Percentiles rank a stretch among this genome's conserved stretches.
phyloP scores from a whole-genome alignment of 1,284 basidiomycete species.

The Sphaerobolus stellatus region DNA sequence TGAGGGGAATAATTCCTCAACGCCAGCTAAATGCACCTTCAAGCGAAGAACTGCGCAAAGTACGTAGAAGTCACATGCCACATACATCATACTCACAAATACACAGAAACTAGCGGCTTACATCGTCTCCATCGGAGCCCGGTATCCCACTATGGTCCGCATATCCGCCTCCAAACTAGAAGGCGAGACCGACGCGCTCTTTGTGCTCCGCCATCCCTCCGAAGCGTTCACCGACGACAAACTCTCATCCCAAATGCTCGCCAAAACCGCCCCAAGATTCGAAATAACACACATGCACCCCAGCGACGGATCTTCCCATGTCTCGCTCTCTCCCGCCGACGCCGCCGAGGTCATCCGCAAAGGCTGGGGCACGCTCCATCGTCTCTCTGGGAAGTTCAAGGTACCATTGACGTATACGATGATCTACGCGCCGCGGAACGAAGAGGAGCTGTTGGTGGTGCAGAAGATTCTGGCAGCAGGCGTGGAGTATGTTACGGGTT shows the following conservation, averaged over 20 bases:
- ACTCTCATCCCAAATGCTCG: constrained; percentile 8
- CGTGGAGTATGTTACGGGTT: constrained; percentile 16
- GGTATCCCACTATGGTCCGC: constrained; percentile 4
- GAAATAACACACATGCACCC: constrained; percentile 26
- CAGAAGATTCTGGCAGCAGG: constrained; percentile 23
- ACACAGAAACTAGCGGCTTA: neutral
- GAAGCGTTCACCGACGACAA: neutral
- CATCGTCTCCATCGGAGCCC: neutral
- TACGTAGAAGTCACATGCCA: constrained; percentile 8
- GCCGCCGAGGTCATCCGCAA: constrained; percentile 21
- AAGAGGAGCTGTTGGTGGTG: constrained; percentile 24
- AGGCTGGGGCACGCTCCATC: constrained; percentile 28
- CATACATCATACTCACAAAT: neutral
- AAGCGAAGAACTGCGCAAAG: constrained; percentile 15
- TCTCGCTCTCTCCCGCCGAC: constrained; percentile 23
- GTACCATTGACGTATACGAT: constrained; percentile 27
- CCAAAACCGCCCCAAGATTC: constrained; percentile 14
- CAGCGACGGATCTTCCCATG: constrained; percentile 25
- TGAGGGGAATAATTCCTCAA: constrained; percentile 22
- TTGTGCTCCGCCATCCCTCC: neutral
- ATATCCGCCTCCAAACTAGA: constrained; percentile 1
- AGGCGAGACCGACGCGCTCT: constrained; percentile 1
- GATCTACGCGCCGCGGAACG: constrained; percentile 26
- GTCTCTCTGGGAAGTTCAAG: constrained; percentile 17
- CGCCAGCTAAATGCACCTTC: constrained; percentile 23